Conservation (phyloP, 805 yeast species). For the Metschnikowia santaceciliae region DNA sequence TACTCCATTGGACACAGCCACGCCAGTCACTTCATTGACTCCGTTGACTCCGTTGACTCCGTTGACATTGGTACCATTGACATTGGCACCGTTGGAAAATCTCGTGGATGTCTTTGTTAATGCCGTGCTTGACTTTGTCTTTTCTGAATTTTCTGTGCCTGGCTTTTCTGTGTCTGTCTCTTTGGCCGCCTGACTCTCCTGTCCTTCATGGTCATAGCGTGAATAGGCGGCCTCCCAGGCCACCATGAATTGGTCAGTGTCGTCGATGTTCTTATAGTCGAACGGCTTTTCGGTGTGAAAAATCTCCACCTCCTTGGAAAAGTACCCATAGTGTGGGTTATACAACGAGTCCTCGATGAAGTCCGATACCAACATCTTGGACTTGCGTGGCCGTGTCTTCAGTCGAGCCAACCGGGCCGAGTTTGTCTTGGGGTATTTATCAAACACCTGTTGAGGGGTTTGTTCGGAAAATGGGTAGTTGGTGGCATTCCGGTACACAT, state of each 20-base stretch:
- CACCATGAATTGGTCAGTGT: conserved; percentile 66
- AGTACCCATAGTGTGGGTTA: conserved; percentile 80
- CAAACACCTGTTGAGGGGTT: conserved; percentile 38
- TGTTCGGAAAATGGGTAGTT: conserved; percentile 38
- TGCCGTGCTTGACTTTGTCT: no score
- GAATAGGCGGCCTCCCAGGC: conserved; percentile 63
- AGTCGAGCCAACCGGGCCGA: conserved; percentile 29
- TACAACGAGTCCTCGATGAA: conserved; percentile 83
- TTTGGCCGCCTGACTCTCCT: no score
- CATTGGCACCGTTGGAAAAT: no score
- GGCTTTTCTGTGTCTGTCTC: no score
- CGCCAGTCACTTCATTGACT: no score
- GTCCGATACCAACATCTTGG: conserved; percentile 71
- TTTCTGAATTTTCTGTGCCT: no score
- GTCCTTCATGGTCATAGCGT: conserved; percentile 39
- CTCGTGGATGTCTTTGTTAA: no score
- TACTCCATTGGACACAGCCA: no score
- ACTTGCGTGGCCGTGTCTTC: conserved; percentile 51
- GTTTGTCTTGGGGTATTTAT: conserved; percentile 32
- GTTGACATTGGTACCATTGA: no score
- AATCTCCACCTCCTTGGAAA: conserved; percentile 72
- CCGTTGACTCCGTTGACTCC: no score
- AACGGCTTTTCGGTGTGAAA: conserved; percentile 66
- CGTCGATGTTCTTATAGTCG: conserved; percentile 52
- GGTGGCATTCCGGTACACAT: conserved; percentile 36